Evolutionary conservation across 2,329 filamentous ascomycete genomes (phyloP), one percentile per base, ranked within the genome.

Genomic region (Alternaria incomplexa): DNA sequence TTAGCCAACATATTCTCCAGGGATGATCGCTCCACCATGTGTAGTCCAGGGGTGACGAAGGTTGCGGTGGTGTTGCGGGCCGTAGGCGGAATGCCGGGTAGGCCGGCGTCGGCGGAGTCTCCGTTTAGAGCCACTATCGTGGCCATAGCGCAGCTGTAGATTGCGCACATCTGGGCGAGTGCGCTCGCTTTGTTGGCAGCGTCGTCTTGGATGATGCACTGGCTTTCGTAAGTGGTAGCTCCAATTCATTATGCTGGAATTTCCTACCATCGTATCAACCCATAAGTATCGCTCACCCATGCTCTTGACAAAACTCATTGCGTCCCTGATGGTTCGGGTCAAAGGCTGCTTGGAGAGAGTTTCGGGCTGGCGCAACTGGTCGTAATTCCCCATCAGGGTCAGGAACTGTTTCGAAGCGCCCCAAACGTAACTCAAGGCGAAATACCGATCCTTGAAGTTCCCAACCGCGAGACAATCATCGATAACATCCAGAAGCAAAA

Each of bases 371-470:
- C 45, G 17, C 30, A 57, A 32, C 15, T 45, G 15, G 9, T 52
- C 22, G 48, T 57, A 57, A 20, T 62, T 62, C 9, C 12, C 25
- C 8, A 22, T 11, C 12, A 57, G 32, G 25, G 59, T 62, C 11
- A 62, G 25, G 36, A 58, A 62, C 26, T 63, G 55, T 45, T 55
- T 57, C 15, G 61, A 55, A 9, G 22, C n/a, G 23, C 61, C 61
- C 56, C 61, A 63, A 4, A 63, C 61, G 22, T 63, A 59, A 50
- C 50, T 58, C 46, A 63, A 20, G 22, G 61, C 51, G 30, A 58
- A 58, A 45, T 59, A 59, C 23, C 48, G 28, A 32, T 62, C 32
- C 22, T 25, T 25, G 30, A 52, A 57, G 9, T 12, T 43, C 26
- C 25, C 40, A 28, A 51, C 32, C 11, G 52, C 36, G 20, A 58